These are phyloP conservation scores for Psilocybe cyanescens DNA, from an alignment of 768 basidiomycete species.

Conservation along the genomic window DNA sequence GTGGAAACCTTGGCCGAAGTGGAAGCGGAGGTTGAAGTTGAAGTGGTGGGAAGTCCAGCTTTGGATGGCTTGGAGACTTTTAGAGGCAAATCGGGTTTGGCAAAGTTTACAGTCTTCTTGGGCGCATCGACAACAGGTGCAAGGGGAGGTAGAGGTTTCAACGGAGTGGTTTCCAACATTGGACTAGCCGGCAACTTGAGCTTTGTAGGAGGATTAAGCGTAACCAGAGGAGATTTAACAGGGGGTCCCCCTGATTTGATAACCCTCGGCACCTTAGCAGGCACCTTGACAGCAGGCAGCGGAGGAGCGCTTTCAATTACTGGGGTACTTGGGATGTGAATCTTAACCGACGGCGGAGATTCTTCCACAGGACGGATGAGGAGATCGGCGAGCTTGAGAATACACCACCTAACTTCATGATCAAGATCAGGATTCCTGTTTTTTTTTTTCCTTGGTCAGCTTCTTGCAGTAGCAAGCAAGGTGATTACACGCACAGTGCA, in stretches of 20 bases:
- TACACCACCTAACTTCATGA: constrained; percentile 88
- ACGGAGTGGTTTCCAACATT: constrained; percentile 26
- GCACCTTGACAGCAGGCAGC: constrained; percentile 55
- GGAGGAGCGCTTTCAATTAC: constrained; percentile 62
- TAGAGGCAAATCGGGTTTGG: constrained; percentile 32
- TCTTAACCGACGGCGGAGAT: constrained; percentile 82
- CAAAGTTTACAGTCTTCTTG: constrained; percentile 41
- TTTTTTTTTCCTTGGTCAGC: constrained; percentile 8
- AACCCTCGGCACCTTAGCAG: constrained; percentile 41
- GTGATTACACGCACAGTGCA: constrained; percentile 58
- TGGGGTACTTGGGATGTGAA: constrained; percentile 79
- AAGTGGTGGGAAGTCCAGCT: constrained; percentile 24
- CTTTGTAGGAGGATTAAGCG: constrained; percentile 50
- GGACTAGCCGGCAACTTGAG: constrained; percentile 56
- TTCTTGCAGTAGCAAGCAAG: constrained; percentile 13
- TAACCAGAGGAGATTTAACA: constrained; percentile 43
- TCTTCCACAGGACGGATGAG: constrained; percentile 85
- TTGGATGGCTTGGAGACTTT: constrained; percentile 27
- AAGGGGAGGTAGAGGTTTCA: constrained; percentile 24
- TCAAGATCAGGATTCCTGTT: constrained; percentile 77
- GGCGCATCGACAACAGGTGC: constrained; percentile 35
- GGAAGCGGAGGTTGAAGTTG: constrained; percentile 18
- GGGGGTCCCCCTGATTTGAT: constrained; percentile 42
- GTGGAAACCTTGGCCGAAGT: constrained; percentile 16
- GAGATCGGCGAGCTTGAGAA: constrained; percentile 90